Conservation (phyloP, 2,329 filamentous ascomycete species). For the Aspergillus pseudotamarii region DNA sequence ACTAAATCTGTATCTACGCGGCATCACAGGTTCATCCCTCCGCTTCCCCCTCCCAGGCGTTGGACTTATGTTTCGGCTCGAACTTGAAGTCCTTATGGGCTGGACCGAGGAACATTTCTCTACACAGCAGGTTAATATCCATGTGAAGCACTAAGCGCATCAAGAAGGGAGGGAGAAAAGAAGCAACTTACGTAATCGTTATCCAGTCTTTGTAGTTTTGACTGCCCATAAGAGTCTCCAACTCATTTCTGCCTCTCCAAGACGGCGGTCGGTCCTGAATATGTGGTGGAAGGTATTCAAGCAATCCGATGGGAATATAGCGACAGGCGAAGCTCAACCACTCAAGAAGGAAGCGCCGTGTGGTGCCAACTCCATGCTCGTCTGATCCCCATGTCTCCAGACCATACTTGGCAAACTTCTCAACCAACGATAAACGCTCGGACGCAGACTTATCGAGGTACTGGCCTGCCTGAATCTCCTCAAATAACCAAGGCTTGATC, state of each 20-base stretch:
- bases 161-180: constrained; percentile 11
- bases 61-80: constrained; percentile 96
- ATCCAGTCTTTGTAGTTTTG: constrained; percentile 97
- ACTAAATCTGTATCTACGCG: neutral
- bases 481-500: constrained; percentile 98
- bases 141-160: constrained; percentile 11
- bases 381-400: constrained; percentile 95
- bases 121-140: constrained; percentile 40
- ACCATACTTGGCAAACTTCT: constrained; percentile 87
- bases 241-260: constrained; percentile 80
- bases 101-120: constrained; percentile 96
- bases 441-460: constrained; percentile 93
- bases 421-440: constrained; percentile 81
- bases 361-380: constrained; percentile 88
- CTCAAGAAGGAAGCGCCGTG: constrained; percentile 88
- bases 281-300: constrained; percentile 84
- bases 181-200: constrained; percentile 79
- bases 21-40: constrained; percentile 52
- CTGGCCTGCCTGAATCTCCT: constrained; percentile 88
- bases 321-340: constrained; percentile 93
- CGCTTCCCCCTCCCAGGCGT: constrained; percentile 71
- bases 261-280: constrained; percentile 87
- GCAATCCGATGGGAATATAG: constrained; percentile 85
- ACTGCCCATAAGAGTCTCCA: constrained; percentile 92
- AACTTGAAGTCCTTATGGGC: constrained; percentile 90